Evolutionary conservation across 768 basidiomycete genomes (phyloP).

Genomic region (Amanita muscaria): DNA sequence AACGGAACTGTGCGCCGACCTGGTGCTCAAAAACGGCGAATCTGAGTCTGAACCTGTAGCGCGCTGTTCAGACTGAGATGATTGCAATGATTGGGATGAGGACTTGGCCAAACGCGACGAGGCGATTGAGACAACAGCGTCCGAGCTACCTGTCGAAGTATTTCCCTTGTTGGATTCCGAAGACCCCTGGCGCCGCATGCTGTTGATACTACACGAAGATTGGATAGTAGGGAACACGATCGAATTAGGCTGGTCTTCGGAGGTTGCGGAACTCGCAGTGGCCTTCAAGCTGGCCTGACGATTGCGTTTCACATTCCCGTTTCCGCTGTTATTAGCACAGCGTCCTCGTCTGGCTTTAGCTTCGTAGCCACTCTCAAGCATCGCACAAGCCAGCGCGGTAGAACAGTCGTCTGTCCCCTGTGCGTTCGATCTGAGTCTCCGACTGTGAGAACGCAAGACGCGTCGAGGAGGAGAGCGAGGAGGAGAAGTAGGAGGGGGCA

Average conservation of each 20-base stretch:
- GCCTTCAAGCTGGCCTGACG: not conserved
- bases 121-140: too few species aligned
- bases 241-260: not conserved
- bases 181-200: not conserved
- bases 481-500: too few species aligned
- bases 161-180: not conserved
- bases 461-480: too few species aligned
- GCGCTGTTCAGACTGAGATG: too few species aligned
- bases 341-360: too few species aligned
- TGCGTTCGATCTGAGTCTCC: too few species aligned
- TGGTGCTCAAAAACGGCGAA: slow-evolving; percentile 1
- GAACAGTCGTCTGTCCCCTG: too few species aligned
- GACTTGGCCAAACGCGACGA: not conserved
- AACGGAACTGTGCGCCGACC: slow-evolving; percentile 1
- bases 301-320: too few species aligned
- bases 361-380: too few species aligned
- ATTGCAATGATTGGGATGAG: not conserved
- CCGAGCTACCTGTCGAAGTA: not conserved
- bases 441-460: slow-evolving; percentile 3
- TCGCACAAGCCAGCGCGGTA: too few species aligned
- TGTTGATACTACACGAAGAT: not conserved
- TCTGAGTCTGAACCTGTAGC: not conserved
- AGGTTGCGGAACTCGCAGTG: not conserved
- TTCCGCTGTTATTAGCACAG: too few species aligned
- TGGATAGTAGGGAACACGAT: not conserved